These are phyloP conservation scores for Hemisphaericaspora xylanilytica DNA, from an alignment of 1,139 yeast species.

Conservation along the genomic window DNA sequence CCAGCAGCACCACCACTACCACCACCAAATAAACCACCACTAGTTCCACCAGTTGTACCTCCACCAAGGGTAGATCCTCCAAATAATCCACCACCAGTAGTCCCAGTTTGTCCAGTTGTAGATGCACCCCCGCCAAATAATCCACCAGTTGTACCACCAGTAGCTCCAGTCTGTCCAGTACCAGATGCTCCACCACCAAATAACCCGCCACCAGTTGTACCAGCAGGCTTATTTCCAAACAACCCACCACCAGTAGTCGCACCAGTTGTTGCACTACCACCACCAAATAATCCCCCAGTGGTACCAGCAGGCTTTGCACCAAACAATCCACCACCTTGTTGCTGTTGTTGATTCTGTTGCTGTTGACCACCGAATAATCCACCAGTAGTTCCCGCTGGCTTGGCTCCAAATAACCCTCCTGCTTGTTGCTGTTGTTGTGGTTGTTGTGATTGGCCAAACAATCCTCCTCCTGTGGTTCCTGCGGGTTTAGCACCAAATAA, in stretches of 20 bases:
- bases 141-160: conserved; percentile 7
- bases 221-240: conserved; percentile 23
- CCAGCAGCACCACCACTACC: conserved; percentile 12
- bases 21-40: conserved; percentile 3
- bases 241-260: conserved; percentile 24
- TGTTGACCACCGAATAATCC: conserved; percentile 32
- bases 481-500: conserved; percentile 17
- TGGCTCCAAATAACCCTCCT: conserved; percentile 27
- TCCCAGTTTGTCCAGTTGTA: conserved; percentile 16
- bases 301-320: conserved; percentile 15
- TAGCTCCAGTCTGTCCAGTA: conserved; percentile 12
- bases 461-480: not conserved
- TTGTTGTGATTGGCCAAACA: not conserved
- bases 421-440: conserved; percentile 6
- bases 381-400: conserved; percentile 18
- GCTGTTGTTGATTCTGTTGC: conserved; percentile 17
- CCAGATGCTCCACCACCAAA: conserved; percentile 29
- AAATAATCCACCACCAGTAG: conserved; percentile 4
- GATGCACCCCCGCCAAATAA: conserved; percentile 11
- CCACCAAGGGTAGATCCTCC: not conserved
- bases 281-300: conserved; percentile 39
- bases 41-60: conserved; percentile 16
- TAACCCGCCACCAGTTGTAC: conserved; percentile 24
- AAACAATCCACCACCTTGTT: conserved; percentile 17
- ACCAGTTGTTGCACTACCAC: conserved; percentile 17